Evolutionary conservation across 352 stramenopile genomes (phyloP), one percentile per base, ranked within the genome.

Genomic region (Globisporangium radiosum): DNA sequence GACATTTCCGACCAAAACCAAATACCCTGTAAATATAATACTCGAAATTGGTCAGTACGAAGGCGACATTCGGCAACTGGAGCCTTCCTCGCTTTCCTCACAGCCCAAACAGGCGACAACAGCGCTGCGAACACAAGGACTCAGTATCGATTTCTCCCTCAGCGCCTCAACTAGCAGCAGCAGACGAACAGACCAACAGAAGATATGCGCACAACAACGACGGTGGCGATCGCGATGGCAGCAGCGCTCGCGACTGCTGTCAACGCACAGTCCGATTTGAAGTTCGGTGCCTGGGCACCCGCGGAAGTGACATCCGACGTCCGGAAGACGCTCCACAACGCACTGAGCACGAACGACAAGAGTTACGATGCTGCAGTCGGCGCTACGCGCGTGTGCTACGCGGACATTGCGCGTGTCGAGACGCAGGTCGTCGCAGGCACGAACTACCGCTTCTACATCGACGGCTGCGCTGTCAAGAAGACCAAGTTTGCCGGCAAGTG

Each of bases 371-470:
- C 65, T 33, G 48, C 59, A 1, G 72, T 77, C 33, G 68, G 63
- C 39, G n/a, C 52, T 45, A 75, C 50, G 47, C 74, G 74, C 61
- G 74, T 84, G 53, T 84, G 74, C 56, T 78, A 67, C 59, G 48
- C 66, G 10, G 56, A 69, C n/a, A 60, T 84, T 55, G 56, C 51
- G 47, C 59, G 43, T 8, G 38, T 58, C 37, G 55, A 66, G 50
- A 51, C 63, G 42, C 62, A 94, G 55, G 78, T 90, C 49, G 84
- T 94, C 50, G 64, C 81, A 1, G 84, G 84, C 38, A 90, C 68
- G 61, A 90, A 90, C 67, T 94, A 90, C 66, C 65, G 69, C 59
- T 90, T 90, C 64, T 62, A 78, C 62, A 71, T 92, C 45, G 56
- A 70, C 38, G 84, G 81, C 40, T 94, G 84, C 62, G 33, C 47